These are phyloP conservation scores for Silybum marianum DNA, from an alignment of 129 eudicot species.

Conservation along the genomic window DNA sequence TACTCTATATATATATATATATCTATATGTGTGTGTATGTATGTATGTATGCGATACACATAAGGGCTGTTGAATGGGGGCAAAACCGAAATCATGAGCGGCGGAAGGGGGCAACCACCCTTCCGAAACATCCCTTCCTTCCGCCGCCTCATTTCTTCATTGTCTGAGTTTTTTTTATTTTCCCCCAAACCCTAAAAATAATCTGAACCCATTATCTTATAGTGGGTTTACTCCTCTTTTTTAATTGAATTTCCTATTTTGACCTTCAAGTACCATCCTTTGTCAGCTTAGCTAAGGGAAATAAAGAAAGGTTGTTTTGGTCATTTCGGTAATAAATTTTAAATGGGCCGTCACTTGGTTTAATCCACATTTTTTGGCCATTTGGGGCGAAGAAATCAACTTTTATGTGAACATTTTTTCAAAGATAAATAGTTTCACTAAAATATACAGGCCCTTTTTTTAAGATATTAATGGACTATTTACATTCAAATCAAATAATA, in stretches of 20 bases:
- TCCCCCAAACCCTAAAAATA: background rate
- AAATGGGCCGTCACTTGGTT: too few species aligned
- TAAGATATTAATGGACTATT: too few species aligned
- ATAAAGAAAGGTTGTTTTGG: background rate
- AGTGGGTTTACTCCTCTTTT: background rate
- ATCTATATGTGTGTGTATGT: background rate
- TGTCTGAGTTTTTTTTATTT: slow-evolving; percentile 10
- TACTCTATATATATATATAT: background rate
- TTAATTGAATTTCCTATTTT: background rate
- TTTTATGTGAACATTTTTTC: too few species aligned
- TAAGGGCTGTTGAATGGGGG: slow-evolving; percentile 30
- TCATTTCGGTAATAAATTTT: background rate
- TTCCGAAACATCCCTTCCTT: slow-evolving; percentile 27
- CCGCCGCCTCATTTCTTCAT: slow-evolving; percentile 24
- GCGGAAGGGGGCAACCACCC: slow-evolving; percentile 43
- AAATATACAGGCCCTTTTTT: too few species aligned
- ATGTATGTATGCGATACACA: background rate
- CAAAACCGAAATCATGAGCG: slow-evolving; percentile 22
- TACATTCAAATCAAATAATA: too few species aligned
- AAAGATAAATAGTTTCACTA: too few species aligned
- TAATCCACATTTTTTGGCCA: too few species aligned
- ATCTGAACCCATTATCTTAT: background rate
- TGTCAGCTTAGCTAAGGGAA: background rate
- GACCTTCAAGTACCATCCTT: background rate
- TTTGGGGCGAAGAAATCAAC: too few species aligned